Base-by-base conservation (phyloP, 2,329 filamentous ascomycete genomes). In the Colletotrichum limetticola region DNA sequence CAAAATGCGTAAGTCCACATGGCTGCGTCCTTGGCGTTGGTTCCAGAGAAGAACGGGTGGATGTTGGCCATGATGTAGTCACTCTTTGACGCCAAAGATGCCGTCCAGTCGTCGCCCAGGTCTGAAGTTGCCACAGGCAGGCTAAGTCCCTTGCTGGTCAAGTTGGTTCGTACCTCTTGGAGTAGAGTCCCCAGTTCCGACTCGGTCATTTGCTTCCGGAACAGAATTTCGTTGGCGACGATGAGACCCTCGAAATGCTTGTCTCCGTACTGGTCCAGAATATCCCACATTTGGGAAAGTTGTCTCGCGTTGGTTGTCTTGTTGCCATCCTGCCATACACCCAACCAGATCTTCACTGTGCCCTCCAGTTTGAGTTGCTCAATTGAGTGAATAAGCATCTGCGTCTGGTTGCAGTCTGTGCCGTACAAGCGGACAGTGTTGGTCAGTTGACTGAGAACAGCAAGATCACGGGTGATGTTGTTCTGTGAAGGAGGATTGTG, bases 51-150 rank as follows among this genome's bases (percentile, higher is more conserved):
- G 87, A 98, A 98, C 0, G 97, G 96, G 80, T 98, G 97, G 67
- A 98, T 94, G 35, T 98, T 98, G 77, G 94, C 93, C 95, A 98
- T 98, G 82, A 98, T 91, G 78, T 94, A 92, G 82, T 98, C 95
- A 55, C 94, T 93, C 64, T 91, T 87, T 4, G 84, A 77, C 0
- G 93, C 93, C 22, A 98, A 89, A 2, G 87, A 85, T 0, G 87
- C 79, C 3, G 91, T 92, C 96, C 96, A 98, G 78, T 96, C 93
- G 78, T 97, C 92, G 30, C 96, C 96, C 0, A 98, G 87, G 80
- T 98, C 96, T 0, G 94, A 95, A 0, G 95, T 97, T 1, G 95
- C 94, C 14, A 98, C 90, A 0, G 94, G 94, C 11, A 98, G 86
- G 30, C 32, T 68, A 77, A 95, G 89, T 22, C 87, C 87, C 78